Conservation (phyloP, 352 stramenopile genomes). For the Plasmopara muralis region DNA sequence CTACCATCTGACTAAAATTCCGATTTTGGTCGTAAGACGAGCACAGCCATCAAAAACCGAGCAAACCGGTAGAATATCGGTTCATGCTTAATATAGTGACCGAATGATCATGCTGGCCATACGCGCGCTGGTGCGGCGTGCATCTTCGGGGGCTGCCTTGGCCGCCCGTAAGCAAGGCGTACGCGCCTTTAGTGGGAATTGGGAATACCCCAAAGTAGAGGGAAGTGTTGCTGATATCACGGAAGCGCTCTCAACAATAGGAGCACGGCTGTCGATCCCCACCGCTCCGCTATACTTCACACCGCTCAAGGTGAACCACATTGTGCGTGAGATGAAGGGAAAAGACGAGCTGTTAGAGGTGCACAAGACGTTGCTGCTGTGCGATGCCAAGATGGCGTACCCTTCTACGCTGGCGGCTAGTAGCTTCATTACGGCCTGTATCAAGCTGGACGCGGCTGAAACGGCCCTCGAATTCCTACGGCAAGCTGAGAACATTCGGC, state of each 20-base stretch:
- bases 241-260: conserved; percentile 62
- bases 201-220: conserved; percentile 77
- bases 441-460: conserved; percentile 53
- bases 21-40: conserved; percentile 9
- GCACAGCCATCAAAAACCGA: conserved; percentile 7
- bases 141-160: conserved; percentile 7
- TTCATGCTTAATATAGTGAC: background rate
- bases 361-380: conserved; percentile 66
- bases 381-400: conserved; percentile 72
- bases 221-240: conserved; percentile 64
- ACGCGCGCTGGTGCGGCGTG: conserved; percentile 18
- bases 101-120: conserved; percentile 21
- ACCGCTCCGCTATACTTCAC: conserved; percentile 77
- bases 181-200: conserved; percentile 73
- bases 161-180: conserved; percentile 12
- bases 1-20: conserved; percentile 12
- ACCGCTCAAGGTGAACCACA: conserved; percentile 74
- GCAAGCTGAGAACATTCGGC: conserved; percentile 56
- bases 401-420: conserved; percentile 50
- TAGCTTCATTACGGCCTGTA: conserved; percentile 60
- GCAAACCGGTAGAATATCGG: background rate
- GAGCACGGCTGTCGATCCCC: conserved; percentile 66
- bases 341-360: conserved; percentile 61
- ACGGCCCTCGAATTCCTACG: conserved; percentile 67
- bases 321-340: conserved; percentile 78